Conservation (phyloP, 148 eudicot species). For the Nyssa sinensis region DNA sequence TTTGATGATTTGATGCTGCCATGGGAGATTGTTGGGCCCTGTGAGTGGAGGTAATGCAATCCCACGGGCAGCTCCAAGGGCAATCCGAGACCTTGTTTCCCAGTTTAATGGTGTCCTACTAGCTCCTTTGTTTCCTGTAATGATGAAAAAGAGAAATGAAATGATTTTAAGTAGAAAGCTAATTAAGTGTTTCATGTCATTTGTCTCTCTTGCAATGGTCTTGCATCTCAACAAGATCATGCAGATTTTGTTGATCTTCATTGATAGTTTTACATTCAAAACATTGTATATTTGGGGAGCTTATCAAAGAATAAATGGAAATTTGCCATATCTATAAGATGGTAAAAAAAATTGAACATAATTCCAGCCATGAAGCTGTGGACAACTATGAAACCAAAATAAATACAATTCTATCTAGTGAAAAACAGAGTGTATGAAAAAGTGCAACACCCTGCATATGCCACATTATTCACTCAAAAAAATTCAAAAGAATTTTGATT, state of each 20-base stretch:
- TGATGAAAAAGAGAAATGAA: not conserved
- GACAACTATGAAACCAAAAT: too few relatives aligned
- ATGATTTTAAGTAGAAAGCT: not conserved
- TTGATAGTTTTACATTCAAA: not conserved
- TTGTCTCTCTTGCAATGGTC: not conserved
- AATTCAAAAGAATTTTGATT: too few relatives aligned
- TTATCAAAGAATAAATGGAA: too few relatives aligned
- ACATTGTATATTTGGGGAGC: not conserved
- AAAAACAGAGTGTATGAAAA: too few relatives aligned
- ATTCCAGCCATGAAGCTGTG: too few relatives aligned
- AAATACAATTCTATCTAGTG: too few relatives aligned
- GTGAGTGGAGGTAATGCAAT: slow-evolving; percentile 75
- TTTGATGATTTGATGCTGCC: slow-evolving; percentile 95
- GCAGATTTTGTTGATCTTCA: not conserved
- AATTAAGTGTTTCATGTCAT: not conserved
- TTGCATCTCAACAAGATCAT: not conserved
- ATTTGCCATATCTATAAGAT: too few relatives aligned
- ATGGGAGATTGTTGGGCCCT: slow-evolving; percentile 63
- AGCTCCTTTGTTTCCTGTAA: slow-evolving; percentile 73
- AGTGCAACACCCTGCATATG: too few relatives aligned
- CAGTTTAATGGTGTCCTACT: slow-evolving; percentile 88
- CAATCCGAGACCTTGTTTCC: slow-evolving; percentile 77
- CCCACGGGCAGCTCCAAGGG: slow-evolving; percentile 87
- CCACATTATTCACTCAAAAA: too few relatives aligned
- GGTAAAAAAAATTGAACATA: too few relatives aligned